phyloP scores from a whole-genome alignment of 2,329 filamentous ascomycete species.

The Metarhizium robertsii region DNA sequence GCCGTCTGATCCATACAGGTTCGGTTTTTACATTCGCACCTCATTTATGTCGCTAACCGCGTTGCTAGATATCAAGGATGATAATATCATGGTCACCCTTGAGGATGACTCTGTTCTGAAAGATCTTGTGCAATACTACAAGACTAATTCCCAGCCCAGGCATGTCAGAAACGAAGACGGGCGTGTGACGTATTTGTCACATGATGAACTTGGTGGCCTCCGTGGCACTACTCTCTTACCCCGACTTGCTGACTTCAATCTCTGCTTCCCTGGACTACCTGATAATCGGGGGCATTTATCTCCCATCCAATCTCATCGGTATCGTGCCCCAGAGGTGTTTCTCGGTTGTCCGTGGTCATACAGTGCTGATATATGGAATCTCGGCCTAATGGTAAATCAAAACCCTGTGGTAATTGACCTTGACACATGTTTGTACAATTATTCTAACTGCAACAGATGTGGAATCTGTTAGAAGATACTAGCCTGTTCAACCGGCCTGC shows the following conservation, averaged over 20 bases:
- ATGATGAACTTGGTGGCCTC: constrained; percentile 8
- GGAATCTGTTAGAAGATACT: constrained; percentile 11
- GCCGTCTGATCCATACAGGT: constrained; percentile 12
- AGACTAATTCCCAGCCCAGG: background rate
- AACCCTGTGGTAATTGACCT: background rate
- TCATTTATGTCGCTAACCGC: background rate
- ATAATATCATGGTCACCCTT: constrained; percentile 13
- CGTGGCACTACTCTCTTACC: constrained; percentile 6
- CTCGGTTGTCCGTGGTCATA: constrained; percentile 12
- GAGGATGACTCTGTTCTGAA: constrained; percentile 7
- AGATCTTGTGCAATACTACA: constrained; percentile 1
- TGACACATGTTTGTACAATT: background rate
- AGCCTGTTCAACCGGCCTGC: constrained; percentile 9
- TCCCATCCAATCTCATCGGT: constrained; percentile 12
- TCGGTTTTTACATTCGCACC: background rate
- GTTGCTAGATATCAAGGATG: constrained; percentile 11
- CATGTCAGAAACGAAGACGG: background rate
- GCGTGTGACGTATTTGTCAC: constrained; percentile 8
- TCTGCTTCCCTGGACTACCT: constrained; percentile 5
- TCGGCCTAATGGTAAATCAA: constrained; percentile 10
- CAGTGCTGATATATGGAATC: constrained; percentile 12
- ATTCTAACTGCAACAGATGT: constrained; percentile 10
- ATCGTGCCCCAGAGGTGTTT: constrained; percentile 13
- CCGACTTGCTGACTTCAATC: constrained; percentile 10
- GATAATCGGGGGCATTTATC: constrained; percentile 5